Conservation (phyloP, 176 grass and related monocot species). For the Aegilops bicornis region DNA sequence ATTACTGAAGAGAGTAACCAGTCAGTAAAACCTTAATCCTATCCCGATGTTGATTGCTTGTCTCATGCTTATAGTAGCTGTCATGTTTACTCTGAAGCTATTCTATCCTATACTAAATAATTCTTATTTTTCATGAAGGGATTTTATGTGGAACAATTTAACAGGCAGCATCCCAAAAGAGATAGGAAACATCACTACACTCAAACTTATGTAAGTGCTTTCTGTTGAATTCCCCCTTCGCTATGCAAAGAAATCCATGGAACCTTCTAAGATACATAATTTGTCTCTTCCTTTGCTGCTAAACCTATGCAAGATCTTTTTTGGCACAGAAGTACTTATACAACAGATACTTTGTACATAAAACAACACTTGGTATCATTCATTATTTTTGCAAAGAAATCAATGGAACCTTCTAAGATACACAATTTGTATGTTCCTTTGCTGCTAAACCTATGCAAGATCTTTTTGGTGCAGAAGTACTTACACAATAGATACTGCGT, state of each 20-base stretch:
- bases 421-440: background rate
- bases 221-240: conserved; percentile 11
- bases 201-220: conserved; percentile 80
- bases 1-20: background rate
- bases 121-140: conserved; percentile 57
- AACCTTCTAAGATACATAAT: background rate
- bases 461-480: no score
- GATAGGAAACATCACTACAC: conserved; percentile 75
- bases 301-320: background rate
- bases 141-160: conserved; percentile 97
- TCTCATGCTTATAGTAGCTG: background rate
- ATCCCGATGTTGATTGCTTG: background rate
- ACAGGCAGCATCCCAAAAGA: conserved; percentile 86
- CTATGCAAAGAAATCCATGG: background rate
- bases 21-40: background rate
- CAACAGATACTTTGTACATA: background rate
- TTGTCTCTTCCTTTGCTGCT: background rate
- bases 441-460: background rate
- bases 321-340: no score
- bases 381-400: conserved; percentile 1
- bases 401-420: background rate
- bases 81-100: background rate
- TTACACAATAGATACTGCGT: background rate
- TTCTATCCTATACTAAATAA: conserved; percentile 17
- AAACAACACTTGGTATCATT: background rate